Evolutionary conservation across 2,329 filamentous ascomycete genomes (phyloP).

Genomic region (Ambrosiella cleistominuta): DNA sequence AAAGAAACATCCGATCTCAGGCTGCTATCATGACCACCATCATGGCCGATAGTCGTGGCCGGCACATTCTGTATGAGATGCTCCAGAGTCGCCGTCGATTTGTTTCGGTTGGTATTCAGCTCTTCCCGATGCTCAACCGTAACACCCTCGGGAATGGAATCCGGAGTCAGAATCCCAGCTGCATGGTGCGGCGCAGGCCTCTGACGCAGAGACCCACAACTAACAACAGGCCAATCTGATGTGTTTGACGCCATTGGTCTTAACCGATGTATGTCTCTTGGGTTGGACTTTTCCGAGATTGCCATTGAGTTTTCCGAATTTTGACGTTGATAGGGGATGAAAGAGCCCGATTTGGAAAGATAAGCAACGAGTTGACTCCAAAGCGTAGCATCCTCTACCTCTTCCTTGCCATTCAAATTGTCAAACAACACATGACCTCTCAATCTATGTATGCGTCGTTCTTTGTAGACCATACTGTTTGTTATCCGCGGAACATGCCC

Average conservation of each 20-base stretch:
- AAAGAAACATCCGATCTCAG: too few relatives aligned
- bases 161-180: neutral
- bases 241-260: neutral
- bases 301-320: neutral
- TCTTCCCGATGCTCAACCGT: neutral
- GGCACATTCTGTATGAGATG: too few relatives aligned
- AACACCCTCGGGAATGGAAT: neutral
- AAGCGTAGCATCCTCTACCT: too few relatives aligned
- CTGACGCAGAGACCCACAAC: too few relatives aligned
- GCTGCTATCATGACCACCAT: too few relatives aligned
- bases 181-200: neutral
- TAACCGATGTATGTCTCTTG: neutral
- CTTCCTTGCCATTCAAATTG: conserved; percentile 17
- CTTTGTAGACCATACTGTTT: conserved; percentile 71
- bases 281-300: neutral
- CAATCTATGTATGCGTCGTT: conserved; percentile 48
- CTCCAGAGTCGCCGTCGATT: neutral
- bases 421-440: conserved; percentile 34
- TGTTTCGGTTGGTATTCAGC: neutral
- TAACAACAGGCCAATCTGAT: neutral
- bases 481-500: conserved; percentile 55
- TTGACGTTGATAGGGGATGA: neutral
- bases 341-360: too few relatives aligned
- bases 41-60: too few relatives aligned
- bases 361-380: too few relatives aligned